Percentiles rank a stretch among this genome's conserved stretches.
Conservation (phyloP, 495 filamentous ascomycete genomes). For the Aspergillus mulundensis region DNA sequence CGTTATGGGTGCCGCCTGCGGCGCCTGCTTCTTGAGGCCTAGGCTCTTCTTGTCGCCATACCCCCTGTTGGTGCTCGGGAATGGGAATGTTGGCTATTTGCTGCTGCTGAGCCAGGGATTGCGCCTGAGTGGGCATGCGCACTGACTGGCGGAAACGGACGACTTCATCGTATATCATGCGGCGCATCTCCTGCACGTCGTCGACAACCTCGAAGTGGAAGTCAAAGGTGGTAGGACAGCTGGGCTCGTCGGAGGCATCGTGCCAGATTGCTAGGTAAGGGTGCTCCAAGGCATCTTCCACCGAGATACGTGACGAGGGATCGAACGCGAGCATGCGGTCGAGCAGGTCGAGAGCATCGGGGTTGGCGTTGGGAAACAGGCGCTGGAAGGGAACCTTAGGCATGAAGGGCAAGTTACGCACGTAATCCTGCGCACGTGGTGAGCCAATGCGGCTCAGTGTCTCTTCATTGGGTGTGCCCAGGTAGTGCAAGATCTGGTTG, state of each 20-base stretch:
- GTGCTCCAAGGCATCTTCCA: constrained; percentile 92
- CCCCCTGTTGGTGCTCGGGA: constrained; percentile 59
- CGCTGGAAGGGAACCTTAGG: constrained; percentile 81
- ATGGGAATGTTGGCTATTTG: constrained; percentile 62
- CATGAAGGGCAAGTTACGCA: constrained; percentile 96
- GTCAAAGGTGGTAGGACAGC: constrained; percentile 90
- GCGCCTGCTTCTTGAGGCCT: constrained; percentile 73
- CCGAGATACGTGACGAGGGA: constrained; percentile 82
- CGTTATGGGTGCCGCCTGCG: constrained; percentile 47
- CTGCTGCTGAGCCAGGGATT: constrained; percentile 38
- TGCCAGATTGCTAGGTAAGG: constrained; percentile 98
- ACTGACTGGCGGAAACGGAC: constrained; percentile 72
- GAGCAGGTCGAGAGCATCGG: constrained; percentile 89
- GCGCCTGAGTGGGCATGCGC: constrained; percentile 57
- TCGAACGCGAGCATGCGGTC: constrained; percentile 98
- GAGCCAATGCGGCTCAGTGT: constrained; percentile 93
- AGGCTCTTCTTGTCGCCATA: constrained; percentile 80
- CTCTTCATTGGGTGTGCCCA: constrained; percentile 93
- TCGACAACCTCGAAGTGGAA: constrained; percentile 97
- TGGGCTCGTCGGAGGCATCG: constrained; percentile 91
- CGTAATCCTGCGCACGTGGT: constrained; percentile 94
- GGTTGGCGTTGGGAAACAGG: constrained; percentile 93
- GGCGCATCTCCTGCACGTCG: constrained; percentile 86
- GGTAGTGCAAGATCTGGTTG: constrained; percentile 97
- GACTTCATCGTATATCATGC: constrained; percentile 96